Evolutionary conservation across 2,329 filamentous ascomycete genomes (phyloP).

Genomic region (Colletotrichum incanum): DNA sequence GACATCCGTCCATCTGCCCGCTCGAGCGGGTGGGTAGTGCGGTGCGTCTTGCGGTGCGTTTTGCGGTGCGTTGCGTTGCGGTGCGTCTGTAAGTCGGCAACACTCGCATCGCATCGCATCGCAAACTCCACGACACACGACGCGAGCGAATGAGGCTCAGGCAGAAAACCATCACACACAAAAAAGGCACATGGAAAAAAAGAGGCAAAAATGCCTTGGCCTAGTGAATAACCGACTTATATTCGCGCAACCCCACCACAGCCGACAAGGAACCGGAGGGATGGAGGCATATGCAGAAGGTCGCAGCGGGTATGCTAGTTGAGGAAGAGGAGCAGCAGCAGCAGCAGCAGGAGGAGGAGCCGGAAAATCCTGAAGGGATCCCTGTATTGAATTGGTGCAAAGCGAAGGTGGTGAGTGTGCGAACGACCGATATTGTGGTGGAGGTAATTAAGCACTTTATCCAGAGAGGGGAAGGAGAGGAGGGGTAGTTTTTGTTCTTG

Average conservation of each 20-base stretch:
- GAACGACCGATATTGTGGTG: not conserved
- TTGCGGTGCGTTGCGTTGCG: slow-evolving; percentile 1
- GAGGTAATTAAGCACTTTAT: slow-evolving; percentile 16
- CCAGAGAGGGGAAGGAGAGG: slow-evolving; percentile 9
- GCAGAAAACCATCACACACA: slow-evolving; percentile 12
- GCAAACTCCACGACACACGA: slow-evolving; percentile 12
- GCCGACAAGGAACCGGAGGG: slow-evolving; percentile 13
- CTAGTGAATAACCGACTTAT: slow-evolving; percentile 48
- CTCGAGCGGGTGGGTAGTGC: slow-evolving; percentile 12
- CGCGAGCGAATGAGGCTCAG: slow-evolving; percentile 16
- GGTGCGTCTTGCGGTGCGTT: no score
- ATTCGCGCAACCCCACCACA: slow-evolving; percentile 56
- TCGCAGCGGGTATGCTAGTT: slow-evolving; percentile 6
- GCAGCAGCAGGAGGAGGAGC: not conserved
- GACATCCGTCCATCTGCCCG: slow-evolving; percentile 20
- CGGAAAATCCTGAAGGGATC: not conserved
- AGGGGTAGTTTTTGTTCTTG: slow-evolving; percentile 16
- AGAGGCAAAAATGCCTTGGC: slow-evolving; percentile 2
- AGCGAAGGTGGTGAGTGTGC: not conserved
- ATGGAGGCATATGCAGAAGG: slow-evolving; percentile 6
- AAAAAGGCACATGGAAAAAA: slow-evolving; percentile 15
- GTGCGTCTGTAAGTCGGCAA: slow-evolving; percentile 20
- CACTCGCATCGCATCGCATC: slow-evolving; percentile 29
- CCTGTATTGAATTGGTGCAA: not conserved
- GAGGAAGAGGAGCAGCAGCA: not conserved